These are phyloP conservation scores for Silene latifolia DNA, from an alignment of 148 eudicot genomes.

Conservation along the genomic window DNA sequence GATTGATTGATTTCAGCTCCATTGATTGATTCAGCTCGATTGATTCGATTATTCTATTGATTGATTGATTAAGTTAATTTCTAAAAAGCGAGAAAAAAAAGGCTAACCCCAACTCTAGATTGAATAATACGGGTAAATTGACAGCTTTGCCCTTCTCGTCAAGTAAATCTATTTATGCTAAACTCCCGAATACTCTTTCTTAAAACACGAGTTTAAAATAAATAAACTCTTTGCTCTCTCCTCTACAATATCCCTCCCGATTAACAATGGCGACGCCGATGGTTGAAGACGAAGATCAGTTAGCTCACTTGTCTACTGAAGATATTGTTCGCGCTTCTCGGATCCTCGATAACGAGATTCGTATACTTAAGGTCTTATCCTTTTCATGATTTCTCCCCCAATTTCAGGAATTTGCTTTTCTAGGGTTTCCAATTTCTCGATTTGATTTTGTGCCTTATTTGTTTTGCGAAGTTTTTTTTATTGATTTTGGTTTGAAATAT, in stretches of 20 bases:
- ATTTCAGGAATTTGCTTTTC: neutral
- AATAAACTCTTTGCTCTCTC: neutral
- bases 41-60: too few species aligned
- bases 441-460: too few species aligned
- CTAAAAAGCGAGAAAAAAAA: too few species aligned
- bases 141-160: too few species aligned
- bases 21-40: too few species aligned
- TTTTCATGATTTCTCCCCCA: neutral
- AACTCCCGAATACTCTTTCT: too few species aligned
- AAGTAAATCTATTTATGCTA: too few species aligned
- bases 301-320: slow-evolving; percentile 71
- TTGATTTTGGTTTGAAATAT: neutral
- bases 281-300: slow-evolving; percentile 83
- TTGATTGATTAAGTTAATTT: too few species aligned
- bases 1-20: too few species aligned
- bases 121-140: too few species aligned
- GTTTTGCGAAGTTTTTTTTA: neutral
- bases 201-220: too few species aligned
- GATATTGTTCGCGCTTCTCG: slow-evolving; percentile 73
- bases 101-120: too few species aligned
- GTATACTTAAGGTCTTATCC: slow-evolving; percentile 20
- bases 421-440: neutral
- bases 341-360: slow-evolving; percentile 85
- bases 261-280: slow-evolving; percentile 65
- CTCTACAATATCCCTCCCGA: neutral